phyloP scores from a whole-genome alignment of 2,329 filamentous ascomycete genomes.

The Pestalotiopsis sp. region DNA sequence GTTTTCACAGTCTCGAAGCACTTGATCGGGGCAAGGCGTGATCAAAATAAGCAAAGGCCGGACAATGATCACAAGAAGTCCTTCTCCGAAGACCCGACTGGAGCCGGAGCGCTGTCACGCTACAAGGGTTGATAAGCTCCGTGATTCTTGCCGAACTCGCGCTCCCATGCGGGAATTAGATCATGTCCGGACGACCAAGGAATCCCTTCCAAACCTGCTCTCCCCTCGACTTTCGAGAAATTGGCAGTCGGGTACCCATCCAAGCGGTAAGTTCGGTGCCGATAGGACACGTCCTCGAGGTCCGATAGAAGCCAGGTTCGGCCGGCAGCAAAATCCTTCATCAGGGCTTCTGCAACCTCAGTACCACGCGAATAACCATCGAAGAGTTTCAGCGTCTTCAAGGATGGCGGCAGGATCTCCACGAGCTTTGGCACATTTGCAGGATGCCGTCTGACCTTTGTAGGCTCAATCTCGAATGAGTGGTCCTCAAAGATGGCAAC shows the following conservation, averaged over 20 bases:
- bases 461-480: background rate
- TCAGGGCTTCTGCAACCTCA: background rate
- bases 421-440: background rate
- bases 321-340: conserved; percentile 3
- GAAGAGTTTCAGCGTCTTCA: background rate
- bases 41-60: too few relatives aligned
- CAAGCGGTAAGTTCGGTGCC: background rate
- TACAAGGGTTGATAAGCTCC: background rate
- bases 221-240: background rate
- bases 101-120: too few relatives aligned
- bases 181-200: background rate
- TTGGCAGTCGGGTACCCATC: background rate
- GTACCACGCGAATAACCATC: background rate
- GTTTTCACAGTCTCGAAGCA: too few relatives aligned
- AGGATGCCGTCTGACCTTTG: background rate
- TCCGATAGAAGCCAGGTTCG: conserved; percentile 2
- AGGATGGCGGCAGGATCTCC: conserved; percentile 4
- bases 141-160: background rate
- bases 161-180: background rate
- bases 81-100: too few relatives aligned
- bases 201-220: background rate
- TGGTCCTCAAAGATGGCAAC: conserved; percentile 13
- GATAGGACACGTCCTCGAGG: conserved; percentile 1
- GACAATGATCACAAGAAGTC: too few relatives aligned
- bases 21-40: too few relatives aligned